Percentiles rank a stretch among this genome's conserved stretches.
phyloP scores from a whole-genome alignment of 192 early-diverging fungal genomes.

The Backusella mclennaniae region DNA sequence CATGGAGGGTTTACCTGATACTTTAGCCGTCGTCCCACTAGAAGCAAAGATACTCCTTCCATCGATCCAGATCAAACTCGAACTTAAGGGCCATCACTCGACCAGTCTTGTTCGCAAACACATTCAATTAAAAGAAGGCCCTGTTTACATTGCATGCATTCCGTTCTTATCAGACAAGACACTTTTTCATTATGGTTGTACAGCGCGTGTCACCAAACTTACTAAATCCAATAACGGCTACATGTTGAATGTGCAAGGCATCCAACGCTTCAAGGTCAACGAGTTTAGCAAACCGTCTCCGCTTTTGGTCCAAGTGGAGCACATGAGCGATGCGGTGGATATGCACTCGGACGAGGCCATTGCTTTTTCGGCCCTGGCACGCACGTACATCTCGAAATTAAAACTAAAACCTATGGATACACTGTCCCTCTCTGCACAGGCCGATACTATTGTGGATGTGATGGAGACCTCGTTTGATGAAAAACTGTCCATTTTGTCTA shows the following conservation, averaged over 20 bases:
- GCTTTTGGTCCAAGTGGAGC: constrained; percentile 40
- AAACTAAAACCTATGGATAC: constrained; percentile 60
- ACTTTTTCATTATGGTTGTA: constrained; percentile 44
- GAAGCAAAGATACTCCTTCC: constrained; percentile 62
- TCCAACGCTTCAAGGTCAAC: constrained; percentile 52
- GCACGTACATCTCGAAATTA: constrained; percentile 47
- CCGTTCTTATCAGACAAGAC: background rate
- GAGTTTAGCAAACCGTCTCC: constrained; percentile 42
- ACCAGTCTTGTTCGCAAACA: constrained; percentile 48
- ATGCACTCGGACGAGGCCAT: constrained; percentile 47
- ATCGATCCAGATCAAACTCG: constrained; percentile 53
- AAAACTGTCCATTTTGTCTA: constrained; percentile 60
- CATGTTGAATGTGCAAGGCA: constrained; percentile 68
- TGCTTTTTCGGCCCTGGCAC: constrained; percentile 50
- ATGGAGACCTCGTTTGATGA: constrained; percentile 71
- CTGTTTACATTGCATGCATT: constrained; percentile 39
- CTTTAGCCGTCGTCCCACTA: constrained; percentile 44
- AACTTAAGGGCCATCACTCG: constrained; percentile 55
- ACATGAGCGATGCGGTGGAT: constrained; percentile 34
- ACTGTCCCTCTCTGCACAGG: constrained; percentile 52
- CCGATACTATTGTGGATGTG: constrained; percentile 65
- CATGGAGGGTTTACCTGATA: constrained; percentile 29
- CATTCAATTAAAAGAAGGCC: background rate
- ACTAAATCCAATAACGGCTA: constrained; percentile 56
- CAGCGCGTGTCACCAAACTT: constrained; percentile 46